phyloP scores from a whole-genome alignment of 768 basidiomycete genomes.

The Boletus fagicola region DNA sequence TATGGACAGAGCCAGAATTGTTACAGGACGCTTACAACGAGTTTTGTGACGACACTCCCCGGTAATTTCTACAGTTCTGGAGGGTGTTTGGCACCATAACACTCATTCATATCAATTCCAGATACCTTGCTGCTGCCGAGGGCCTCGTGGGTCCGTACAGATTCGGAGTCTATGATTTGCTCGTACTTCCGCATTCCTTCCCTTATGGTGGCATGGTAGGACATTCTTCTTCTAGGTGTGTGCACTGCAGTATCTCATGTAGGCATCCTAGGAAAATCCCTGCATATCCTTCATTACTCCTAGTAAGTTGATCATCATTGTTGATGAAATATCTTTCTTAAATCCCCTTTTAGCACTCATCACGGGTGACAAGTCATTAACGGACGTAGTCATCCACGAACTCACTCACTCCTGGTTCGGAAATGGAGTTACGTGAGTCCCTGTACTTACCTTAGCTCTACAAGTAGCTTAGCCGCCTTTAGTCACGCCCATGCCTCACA shows the following conservation, averaged over 20 bases:
- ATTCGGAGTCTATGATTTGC: conserved; percentile 86
- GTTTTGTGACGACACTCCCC: conserved; percentile 82
- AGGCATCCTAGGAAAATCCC: conserved; percentile 68
- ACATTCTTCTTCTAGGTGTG: not conserved
- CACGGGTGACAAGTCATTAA: conserved; percentile 81
- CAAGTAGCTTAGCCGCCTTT: not conserved
- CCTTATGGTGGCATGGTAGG: conserved; percentile 87
- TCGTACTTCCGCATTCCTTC: conserved; percentile 89
- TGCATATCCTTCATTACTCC: conserved; percentile 88
- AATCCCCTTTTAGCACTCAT: conserved; percentile 55
- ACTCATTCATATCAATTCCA: conserved; percentile 24
- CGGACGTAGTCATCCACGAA: conserved; percentile 89
- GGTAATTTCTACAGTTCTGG: conserved; percentile 37
- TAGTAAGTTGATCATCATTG: conserved; percentile 43
- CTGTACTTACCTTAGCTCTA: conserved; percentile 8
- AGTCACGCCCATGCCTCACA: conserved; percentile 72
- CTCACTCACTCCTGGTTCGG: conserved; percentile 88
- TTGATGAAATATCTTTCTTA: not conserved
- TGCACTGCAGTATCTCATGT: not conserved
- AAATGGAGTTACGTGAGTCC: conserved; percentile 74
- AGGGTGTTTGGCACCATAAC: not conserved
- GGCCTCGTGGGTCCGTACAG: conserved; percentile 69
- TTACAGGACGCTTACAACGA: conserved; percentile 81
- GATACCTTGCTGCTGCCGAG: conserved; percentile 74
- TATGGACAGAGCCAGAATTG: conserved; percentile 89